Conservation (phyloP, 768 basidiomycete species). For the Leucocoprinus leucothites region DNA sequence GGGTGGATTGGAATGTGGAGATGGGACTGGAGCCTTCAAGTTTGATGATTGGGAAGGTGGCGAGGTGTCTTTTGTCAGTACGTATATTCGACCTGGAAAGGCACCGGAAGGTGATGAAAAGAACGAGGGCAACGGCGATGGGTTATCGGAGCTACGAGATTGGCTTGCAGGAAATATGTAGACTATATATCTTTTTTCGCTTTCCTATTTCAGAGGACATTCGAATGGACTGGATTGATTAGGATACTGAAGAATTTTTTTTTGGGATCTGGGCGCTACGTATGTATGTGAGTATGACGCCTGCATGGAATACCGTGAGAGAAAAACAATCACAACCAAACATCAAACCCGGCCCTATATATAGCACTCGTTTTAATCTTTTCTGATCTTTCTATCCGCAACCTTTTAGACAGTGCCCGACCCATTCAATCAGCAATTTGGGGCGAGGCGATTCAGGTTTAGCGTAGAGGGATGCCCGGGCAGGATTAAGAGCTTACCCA, state of each 20-base stretch:
- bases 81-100: constrained; percentile 37
- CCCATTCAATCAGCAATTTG: constrained; percentile 33
- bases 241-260: too few relatives aligned
- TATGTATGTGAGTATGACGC: too few relatives aligned
- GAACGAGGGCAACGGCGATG: constrained; percentile 24
- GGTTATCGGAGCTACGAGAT: constrained; percentile 39
- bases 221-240: too few relatives aligned
- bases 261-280: neutral
- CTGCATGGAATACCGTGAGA: too few relatives aligned
- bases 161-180: constrained; percentile 48
- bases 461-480: constrained; percentile 57
- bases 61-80: constrained; percentile 65
- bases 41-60: constrained; percentile 87
- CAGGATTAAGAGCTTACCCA: constrained; percentile 61
- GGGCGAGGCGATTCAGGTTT: constrained; percentile 67
- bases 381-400: constrained; percentile 36
- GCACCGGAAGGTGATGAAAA: constrained; percentile 29
- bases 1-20: constrained; percentile 71
- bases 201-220: neutral
- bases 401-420: constrained; percentile 75
- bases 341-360: neutral
- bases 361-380: neutral
- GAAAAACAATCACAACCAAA: constrained; percentile 2
- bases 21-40: constrained; percentile 54
- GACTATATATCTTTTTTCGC: neutral